These are phyloP conservation scores for Lactarius akahatsu DNA, from an alignment of 768 basidiomycete genomes.

Conservation along the genomic window DNA sequence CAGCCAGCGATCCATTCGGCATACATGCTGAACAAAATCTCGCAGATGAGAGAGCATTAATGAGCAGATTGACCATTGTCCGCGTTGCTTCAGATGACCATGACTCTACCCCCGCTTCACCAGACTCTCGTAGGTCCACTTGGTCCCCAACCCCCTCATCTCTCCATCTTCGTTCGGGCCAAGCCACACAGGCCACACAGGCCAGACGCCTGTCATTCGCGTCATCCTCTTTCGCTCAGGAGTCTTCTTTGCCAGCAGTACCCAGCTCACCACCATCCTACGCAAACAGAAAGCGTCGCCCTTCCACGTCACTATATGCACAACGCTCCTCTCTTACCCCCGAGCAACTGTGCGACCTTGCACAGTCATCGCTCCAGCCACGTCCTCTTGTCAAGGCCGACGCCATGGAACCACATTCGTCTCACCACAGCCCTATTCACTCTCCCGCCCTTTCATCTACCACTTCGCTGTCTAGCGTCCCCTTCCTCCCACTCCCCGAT, in stretches of 20 bases:
- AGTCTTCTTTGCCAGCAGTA: background rate
- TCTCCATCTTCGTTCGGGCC: constrained; percentile 1
- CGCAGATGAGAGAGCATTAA: constrained; percentile 23
- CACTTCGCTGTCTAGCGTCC: background rate
- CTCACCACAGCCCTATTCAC: constrained; percentile 8
- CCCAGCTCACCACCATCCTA: constrained; percentile 21
- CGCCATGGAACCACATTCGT: background rate
- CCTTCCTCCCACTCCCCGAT: constrained; percentile 25
- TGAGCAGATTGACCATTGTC: constrained; percentile 27
- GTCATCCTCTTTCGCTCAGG: constrained; percentile 26
- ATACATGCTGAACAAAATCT: constrained; percentile 19
- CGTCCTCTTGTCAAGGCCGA: background rate
- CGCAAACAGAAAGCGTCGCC: constrained; percentile 19
- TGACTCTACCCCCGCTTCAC: constrained; percentile 3
- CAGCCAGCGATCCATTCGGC: constrained; percentile 28
- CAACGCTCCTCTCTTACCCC: constrained; percentile 25
- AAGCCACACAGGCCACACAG: constrained; percentile 1
- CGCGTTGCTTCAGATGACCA: constrained; percentile 23
- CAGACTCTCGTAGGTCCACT: constrained; percentile 14
- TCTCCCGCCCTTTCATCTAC: background rate
- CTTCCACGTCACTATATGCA: constrained; percentile 20
- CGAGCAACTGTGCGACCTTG: constrained; percentile 27
- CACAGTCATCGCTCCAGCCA: constrained; percentile 22
- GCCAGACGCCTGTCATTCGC: constrained; percentile 28
- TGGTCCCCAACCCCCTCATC: constrained; percentile 11